phyloP scores from a whole-genome alignment of 192 early-diverging fungal genomes.

The Backusella mclennaniae region DNA sequence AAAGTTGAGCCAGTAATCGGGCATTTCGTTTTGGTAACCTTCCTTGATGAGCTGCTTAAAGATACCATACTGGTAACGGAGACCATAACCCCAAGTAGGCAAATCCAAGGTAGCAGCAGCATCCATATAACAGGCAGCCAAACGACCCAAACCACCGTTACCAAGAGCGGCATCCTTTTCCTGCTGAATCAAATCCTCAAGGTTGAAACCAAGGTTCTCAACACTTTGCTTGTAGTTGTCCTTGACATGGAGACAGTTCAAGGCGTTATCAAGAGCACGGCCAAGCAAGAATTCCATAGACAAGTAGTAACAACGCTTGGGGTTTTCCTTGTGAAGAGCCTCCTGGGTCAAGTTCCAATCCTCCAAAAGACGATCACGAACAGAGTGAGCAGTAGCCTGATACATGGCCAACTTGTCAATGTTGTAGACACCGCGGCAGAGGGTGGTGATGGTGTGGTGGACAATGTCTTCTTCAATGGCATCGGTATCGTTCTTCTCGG shows the following conservation, averaged over 20 bases:
- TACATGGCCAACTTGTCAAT: slow-evolving; percentile 94
- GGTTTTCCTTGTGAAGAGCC: slow-evolving; percentile 55
- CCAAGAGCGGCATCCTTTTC: slow-evolving; percentile 96
- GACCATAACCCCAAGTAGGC: slow-evolving; percentile 96
- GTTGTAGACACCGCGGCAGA: slow-evolving; percentile 85
- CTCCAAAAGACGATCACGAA: slow-evolving; percentile 91
- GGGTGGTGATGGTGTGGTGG: slow-evolving; percentile 85
- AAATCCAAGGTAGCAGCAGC: slow-evolving; percentile 92
- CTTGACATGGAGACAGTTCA: slow-evolving; percentile 85
- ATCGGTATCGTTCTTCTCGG: slow-evolving; percentile 47
- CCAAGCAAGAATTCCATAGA: slow-evolving; percentile 98
- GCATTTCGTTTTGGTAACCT: slow-evolving; percentile 92
- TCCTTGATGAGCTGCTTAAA: slow-evolving; percentile 97
- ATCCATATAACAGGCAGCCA: slow-evolving; percentile 98
- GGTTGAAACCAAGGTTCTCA: slow-evolving; percentile 79
- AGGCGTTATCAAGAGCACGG: slow-evolving; percentile 95
- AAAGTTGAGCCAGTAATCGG: slow-evolving; percentile 97
- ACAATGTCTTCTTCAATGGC: slow-evolving; percentile 85
- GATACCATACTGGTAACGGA: slow-evolving; percentile 98
- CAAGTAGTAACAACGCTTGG: slow-evolving; percentile 97
- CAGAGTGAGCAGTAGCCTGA: slow-evolving; percentile 86
- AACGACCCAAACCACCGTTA: slow-evolving; percentile 95
- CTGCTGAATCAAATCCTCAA: slow-evolving; percentile 92
- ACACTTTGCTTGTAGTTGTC: slow-evolving; percentile 63
- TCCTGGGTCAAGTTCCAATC: slow-evolving; percentile 96